Conservation (phyloP, 2,329 filamentous ascomycete genomes). For the Thermoascus crustaceus region DNA sequence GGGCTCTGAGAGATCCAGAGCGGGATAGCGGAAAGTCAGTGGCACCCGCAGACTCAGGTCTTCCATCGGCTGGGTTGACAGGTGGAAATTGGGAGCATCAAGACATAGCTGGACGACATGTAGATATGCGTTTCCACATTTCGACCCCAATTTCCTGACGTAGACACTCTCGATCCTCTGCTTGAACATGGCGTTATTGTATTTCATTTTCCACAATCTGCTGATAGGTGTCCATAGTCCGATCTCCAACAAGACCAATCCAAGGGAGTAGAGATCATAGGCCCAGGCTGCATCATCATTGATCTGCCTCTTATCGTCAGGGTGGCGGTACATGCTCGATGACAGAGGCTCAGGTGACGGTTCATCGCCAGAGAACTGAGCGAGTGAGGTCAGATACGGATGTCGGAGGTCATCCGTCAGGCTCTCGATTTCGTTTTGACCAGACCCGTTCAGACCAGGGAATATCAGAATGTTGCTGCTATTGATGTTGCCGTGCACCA, state of each 20-base stretch:
- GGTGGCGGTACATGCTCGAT: constrained; percentile 54
- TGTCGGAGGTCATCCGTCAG: constrained; percentile 41
- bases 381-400: constrained; percentile 52
- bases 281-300: constrained; percentile 34
- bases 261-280: constrained; percentile 54
- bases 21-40: constrained; percentile 35
- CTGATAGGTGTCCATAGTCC: constrained; percentile 56
- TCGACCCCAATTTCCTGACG: constrained; percentile 52
- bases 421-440: constrained; percentile 24
- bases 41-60: constrained; percentile 34
- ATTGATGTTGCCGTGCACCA: constrained; percentile 56
- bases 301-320: constrained; percentile 37
- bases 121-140: constrained; percentile 57
- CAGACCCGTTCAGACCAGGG: constrained; percentile 27
- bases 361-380: constrained; percentile 49
- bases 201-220: constrained; percentile 57
- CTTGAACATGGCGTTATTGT: constrained; percentile 55
- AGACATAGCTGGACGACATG: constrained; percentile 55
- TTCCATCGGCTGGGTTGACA: constrained; percentile 34
- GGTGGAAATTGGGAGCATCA: constrained; percentile 46
- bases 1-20: constrained; percentile 33
- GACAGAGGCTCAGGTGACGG: constrained; percentile 36
- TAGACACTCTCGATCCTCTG: constrained; percentile 56
- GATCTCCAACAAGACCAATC: constrained; percentile 54
- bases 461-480: constrained; percentile 57